Evolutionary conservation across 2,329 filamentous ascomycete genomes (phyloP), one percentile per base, ranked within the genome.

Genomic region (Cercospora sp.): DNA sequence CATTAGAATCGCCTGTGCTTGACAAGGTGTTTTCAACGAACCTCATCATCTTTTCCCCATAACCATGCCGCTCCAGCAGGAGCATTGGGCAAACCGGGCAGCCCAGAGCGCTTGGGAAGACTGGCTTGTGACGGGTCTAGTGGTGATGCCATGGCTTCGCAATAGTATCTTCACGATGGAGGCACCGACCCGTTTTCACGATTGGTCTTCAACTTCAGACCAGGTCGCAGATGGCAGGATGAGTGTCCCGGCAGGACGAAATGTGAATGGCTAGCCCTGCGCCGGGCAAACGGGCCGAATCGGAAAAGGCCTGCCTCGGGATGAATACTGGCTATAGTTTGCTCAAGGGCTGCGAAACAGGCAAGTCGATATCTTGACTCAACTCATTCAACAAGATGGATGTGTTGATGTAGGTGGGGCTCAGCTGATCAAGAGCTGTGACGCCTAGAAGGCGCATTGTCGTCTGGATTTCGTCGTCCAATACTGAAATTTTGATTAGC

Each of bases 351-450:
- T 51, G 10, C 9, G 9, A 3, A 12, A 51, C 4, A 26, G 48
- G 20, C 20, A 51, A 51, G 18, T 51, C 48, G 18, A 51, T 20
- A 16, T 51, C 48, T 12, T 51, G 48, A 26, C 48, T 51, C 48
- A 51, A 51, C 48, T 51, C 48, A 23, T 26, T 26, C 48, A 51
- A 2, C 48, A 51, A 23, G 10, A 23, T 23, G 23, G 48, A 51
- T 51, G 48, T 23, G 48, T 51, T 51, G 48, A 51, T 26, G 20
- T 51, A 51, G 5, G 48, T 20, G 6, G 48, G 48, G 5, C 10
- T 51, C 18, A 51, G 48, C 20, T 51, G 48, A 12, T 26, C 18
- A 12, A 51, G 20, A 23, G 48, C 48, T 84, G 48, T 51, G 48
- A 51, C 48, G 12, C 48, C 48, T 20, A 51, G 20, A 10, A 51